Base-by-base conservation (phyloP, 2,329 filamentous ascomycete species). In the Ceratocystis eucalypticola region DNA sequence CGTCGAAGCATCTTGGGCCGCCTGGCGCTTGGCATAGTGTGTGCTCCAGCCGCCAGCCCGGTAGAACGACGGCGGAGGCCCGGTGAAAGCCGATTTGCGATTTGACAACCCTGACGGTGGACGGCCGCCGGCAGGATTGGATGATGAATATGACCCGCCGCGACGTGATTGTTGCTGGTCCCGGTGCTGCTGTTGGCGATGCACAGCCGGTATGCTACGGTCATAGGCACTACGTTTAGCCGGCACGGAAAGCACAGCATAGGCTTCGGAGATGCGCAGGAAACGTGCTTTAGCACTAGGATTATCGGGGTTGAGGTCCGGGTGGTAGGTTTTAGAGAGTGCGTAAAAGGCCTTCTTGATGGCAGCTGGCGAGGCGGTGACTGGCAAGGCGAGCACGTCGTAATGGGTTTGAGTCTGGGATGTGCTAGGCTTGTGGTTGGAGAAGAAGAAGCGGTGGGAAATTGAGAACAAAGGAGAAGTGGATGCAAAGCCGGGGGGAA, bases 311-410 rank as follows among this genome's bases (percentile, higher is more conserved):
- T 97, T 95, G 74, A 86, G 85, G 80, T 99, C 94, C 0, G 94
- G 94, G 76, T 99, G 94, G 81, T 96, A 88, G 65, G 82, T 78
- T 77, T 96, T 96, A 73, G 91, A 96, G 74, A 97, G 88, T 69
- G 82, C 77, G 81, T 96, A 97, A 83, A 96, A 99, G 70, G 84
- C 84, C 87, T 89, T 93, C 76, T 97, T 97, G 69, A 97, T 92
- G 65, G 96, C 90, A 7, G 80, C 78, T 0, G 83, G 77, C 17
- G 88, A 84, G 50, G 93, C 92, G 69, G 82, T 82, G 53, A 81
- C 80, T 0, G 83, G 77, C n/a, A 99, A 75, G 53, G 87, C 83
- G 64, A 99, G 82, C 50, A 87, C 85, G 71, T 93, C 88, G 76
- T 99, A 99, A 77, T 96, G 88, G 69, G 86, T 91, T 70, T 62